Base-by-base conservation (phyloP, 352 stramenopile species). In the Globisporangium apiculatum region DNA sequence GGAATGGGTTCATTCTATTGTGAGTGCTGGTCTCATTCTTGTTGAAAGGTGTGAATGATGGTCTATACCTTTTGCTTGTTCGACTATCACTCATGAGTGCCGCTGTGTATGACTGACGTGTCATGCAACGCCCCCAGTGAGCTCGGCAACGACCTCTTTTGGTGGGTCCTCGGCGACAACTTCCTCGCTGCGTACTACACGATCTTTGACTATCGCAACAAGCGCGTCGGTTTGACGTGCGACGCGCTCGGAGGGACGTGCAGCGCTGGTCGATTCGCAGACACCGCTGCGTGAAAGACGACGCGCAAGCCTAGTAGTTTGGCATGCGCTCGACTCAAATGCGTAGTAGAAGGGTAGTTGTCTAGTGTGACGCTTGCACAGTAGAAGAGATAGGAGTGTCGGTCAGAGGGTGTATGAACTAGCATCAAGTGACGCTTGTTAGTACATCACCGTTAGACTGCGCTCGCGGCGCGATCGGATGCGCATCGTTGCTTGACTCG, bases 151-250 rank as follows among this genome's bases (percentile, higher is more conserved):
- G 67, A 69, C 0, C 48, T 73, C 31, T 72, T 60, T 51, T 87
- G 76, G 71, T 89, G 79, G 79, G 75, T 87, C 35, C 62, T 87
- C 1, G 76, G 79, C 12, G 75, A 85, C 55, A 71, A 62, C 36
- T 87, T 89, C 64, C 58, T 87, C 36, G 59, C 75, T 50, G 66
- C 72, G 31, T 83, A 86, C 67, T 87, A 86, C 64, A 86, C 76
- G 14, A 59, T 87, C 10, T 89, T 86, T 53, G 71, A 87, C 59
- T 71, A 76, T 41, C 61, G 69, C 2, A 62, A 68, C 6, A 38
- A 72, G 7, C 62, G 76, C 50, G 61, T 88, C 3, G 75, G 73
- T n/a, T 73, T 86, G 40, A 74, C 75, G 0, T 86, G 78, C 41
- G 65, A 66, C 7, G 57, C 38, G 5, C 57, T 36, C 6, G 72